These are phyloP conservation scores for Tuber borchii DNA, from an alignment of 495 filamentous ascomycete species.

Conservation along the genomic window DNA sequence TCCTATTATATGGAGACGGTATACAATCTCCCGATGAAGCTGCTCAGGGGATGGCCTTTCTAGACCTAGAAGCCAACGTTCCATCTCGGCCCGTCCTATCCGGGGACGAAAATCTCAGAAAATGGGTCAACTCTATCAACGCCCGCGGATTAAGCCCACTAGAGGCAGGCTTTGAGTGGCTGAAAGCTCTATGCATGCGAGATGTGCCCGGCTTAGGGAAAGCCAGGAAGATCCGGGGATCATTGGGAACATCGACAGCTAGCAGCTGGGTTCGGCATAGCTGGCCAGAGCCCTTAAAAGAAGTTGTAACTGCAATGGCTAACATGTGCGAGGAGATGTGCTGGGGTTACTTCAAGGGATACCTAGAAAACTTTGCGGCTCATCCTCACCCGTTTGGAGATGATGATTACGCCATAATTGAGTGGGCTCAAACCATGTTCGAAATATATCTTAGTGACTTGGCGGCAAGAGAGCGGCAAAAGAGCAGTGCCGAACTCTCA, in stretches of 20 bases:
- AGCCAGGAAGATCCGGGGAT: conserved; percentile 25
- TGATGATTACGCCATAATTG: conserved; percentile 38
- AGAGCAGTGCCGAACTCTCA: conserved; percentile 22
- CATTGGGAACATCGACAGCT: conserved; percentile 18
- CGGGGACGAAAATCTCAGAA: conserved; percentile 52
- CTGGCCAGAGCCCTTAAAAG: conserved; percentile 36
- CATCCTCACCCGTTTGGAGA: conserved; percentile 19
- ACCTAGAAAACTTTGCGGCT: conserved; percentile 11
- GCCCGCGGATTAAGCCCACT: conserved; percentile 53
- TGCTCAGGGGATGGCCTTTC: conserved; percentile 40
- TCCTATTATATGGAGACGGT: conserved; percentile 53
- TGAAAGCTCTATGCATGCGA: conserved; percentile 53
- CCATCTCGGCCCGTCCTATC: conserved; percentile 46
- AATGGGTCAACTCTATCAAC: conserved; percentile 54
- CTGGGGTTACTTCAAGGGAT: conserved; percentile 33
- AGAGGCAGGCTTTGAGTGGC: conserved; percentile 61
- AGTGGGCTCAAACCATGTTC: conserved; percentile 70
- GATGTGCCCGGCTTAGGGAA: conserved; percentile 39
- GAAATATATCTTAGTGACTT: conserved; percentile 69
- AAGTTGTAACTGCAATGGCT: conserved; percentile 23
- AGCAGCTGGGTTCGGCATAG: conserved; percentile 37
- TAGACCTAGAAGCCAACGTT: conserved; percentile 38
- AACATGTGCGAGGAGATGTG: conserved; percentile 37
- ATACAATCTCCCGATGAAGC: conserved; percentile 41
- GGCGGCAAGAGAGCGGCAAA: conserved; percentile 27